Percentiles rank a stretch among this genome's conserved stretches.
phyloP scores from a whole-genome alignment of 179 eudicot genomes.

The Beta corolliflora region DNA sequence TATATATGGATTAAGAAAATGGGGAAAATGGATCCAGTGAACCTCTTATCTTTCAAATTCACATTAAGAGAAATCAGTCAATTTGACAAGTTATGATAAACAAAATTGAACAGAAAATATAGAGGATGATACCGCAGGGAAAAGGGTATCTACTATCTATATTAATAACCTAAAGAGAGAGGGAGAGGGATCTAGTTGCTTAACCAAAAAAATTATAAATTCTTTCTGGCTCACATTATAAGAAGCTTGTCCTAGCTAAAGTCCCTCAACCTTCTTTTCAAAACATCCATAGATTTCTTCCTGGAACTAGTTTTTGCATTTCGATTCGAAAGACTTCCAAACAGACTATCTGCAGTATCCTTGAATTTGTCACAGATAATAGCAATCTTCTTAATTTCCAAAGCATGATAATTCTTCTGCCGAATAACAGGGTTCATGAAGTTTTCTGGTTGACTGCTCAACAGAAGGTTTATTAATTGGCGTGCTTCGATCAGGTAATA shows the following conservation, averaged over 20 bases:
- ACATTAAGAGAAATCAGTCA: conserved; percentile 14
- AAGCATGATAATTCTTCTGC: conserved; percentile 62
- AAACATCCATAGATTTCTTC: conserved; percentile 79
- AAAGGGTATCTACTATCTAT: conserved; percentile 29
- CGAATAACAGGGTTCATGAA: conserved; percentile 97
- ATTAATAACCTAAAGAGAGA: conserved; percentile 20
- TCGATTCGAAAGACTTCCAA: conserved; percentile 89
- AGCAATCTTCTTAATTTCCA: conserved; percentile 83
- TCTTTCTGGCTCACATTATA: conserved; percentile 21
- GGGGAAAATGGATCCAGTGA: background rate
- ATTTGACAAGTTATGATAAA: conserved; percentile 18
- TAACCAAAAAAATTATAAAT: conserved; percentile 11
- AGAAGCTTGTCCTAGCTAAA: conserved; percentile 52
- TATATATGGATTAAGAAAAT: background rate
- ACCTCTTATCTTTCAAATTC: background rate
- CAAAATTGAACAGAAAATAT: conserved; percentile 7
- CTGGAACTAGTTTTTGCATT: conserved; percentile 70
- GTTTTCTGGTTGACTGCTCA: conserved; percentile 88
- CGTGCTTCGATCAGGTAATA: conserved; percentile 73
- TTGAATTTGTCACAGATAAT: conserved; percentile 83
- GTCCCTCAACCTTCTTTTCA: conserved; percentile 77
- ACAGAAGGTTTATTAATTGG: conserved; percentile 72
- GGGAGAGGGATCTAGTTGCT: conserved; percentile 10
- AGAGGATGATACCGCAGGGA: conserved; percentile 15
- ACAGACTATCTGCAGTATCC: conserved; percentile 78